Conservation (phyloP, 2,329 filamentous ascomycete genomes). For the Scortechinia acanthostroma region DNA sequence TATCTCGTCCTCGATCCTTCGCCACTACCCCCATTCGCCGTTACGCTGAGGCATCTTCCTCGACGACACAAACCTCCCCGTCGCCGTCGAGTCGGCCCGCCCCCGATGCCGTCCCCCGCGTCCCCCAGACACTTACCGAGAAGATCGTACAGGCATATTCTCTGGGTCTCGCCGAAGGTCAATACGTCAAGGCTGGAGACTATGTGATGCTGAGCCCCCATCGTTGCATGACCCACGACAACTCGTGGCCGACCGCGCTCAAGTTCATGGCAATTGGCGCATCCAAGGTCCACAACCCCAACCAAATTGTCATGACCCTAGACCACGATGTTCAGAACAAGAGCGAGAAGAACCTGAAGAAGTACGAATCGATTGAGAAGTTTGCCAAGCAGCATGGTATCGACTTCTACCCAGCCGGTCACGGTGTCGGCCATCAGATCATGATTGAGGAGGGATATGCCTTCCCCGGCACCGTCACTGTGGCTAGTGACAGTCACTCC, state of each 20-base stretch:
- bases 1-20: neutral
- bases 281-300: conserved; percentile 60
- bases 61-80: conserved; percentile 44
- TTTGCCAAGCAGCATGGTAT: conserved; percentile 76
- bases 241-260: conserved; percentile 65
- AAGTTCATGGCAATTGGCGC: conserved; percentile 83
- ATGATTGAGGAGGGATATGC: conserved; percentile 80
- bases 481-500: conserved; percentile 72
- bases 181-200: conserved; percentile 72
- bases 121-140: conserved; percentile 77
- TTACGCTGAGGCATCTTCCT: conserved; percentile 59
- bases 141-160: conserved; percentile 84
- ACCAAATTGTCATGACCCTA: conserved; percentile 74
- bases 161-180: conserved; percentile 67
- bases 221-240: conserved; percentile 81
- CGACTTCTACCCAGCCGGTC: conserved; percentile 69
- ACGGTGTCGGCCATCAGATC: conserved; percentile 84
- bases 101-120: conserved; percentile 25
- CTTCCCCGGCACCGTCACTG: conserved; percentile 79
- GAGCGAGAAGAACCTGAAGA: conserved; percentile 69
- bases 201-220: conserved; percentile 72
- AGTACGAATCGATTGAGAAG: conserved; percentile 74
- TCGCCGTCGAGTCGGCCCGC: conserved; percentile 45
- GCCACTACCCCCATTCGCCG: conserved; percentile 17
- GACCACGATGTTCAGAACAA: conserved; percentile 89